These are phyloP conservation scores for Crotalaria pallida DNA, from an alignment of 306 rosid species.

Conservation along the genomic window DNA sequence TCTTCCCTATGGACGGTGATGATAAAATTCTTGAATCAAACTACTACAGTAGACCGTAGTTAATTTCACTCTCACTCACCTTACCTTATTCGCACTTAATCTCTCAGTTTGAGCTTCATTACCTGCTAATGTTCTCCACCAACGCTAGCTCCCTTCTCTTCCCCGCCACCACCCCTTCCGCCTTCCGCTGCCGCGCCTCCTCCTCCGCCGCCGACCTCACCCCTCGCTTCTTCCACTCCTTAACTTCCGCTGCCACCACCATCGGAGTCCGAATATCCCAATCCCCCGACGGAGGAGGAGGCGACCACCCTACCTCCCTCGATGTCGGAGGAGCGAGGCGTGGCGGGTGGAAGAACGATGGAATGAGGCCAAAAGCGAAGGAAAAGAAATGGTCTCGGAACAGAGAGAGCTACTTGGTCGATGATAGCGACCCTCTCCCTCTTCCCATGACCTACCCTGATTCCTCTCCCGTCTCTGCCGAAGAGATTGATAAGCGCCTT, in stretches of 20 bases:
- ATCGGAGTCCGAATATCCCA: slow-evolving; percentile 41
- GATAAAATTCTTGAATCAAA: too few relatives aligned
- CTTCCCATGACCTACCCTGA: slow-evolving; percentile 88
- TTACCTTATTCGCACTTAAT: not conserved
- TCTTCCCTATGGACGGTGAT: too few relatives aligned
- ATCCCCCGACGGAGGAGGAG: slow-evolving; percentile 45
- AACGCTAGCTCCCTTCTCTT: slow-evolving; percentile 40
- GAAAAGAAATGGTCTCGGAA: slow-evolving; percentile 74
- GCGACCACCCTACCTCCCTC: slow-evolving; percentile 16
- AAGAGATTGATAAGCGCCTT: slow-evolving; percentile 71
- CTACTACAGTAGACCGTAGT: too few relatives aligned
- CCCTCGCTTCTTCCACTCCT: slow-evolving; percentile 43
- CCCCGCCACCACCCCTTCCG: slow-evolving; percentile 13
- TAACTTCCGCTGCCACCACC: slow-evolving; percentile 32
- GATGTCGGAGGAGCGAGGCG: slow-evolving; percentile 33
- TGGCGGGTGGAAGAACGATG: slow-evolving; percentile 31
- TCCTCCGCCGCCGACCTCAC: slow-evolving; percentile 49
- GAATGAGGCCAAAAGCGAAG: slow-evolving; percentile 56
- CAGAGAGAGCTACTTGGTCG: slow-evolving; percentile 67
- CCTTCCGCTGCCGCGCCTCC: slow-evolving; percentile 46
- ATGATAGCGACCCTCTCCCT: slow-evolving; percentile 66
- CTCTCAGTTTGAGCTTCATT: not conserved
- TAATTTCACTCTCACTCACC: not conserved
- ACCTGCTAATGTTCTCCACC: slow-evolving; percentile 54
- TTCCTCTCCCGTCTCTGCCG: slow-evolving; percentile 63